These are phyloP conservation scores for Xylaria digitata DNA, from an alignment of 2,329 filamentous ascomycete species.

Conservation along the genomic window DNA sequence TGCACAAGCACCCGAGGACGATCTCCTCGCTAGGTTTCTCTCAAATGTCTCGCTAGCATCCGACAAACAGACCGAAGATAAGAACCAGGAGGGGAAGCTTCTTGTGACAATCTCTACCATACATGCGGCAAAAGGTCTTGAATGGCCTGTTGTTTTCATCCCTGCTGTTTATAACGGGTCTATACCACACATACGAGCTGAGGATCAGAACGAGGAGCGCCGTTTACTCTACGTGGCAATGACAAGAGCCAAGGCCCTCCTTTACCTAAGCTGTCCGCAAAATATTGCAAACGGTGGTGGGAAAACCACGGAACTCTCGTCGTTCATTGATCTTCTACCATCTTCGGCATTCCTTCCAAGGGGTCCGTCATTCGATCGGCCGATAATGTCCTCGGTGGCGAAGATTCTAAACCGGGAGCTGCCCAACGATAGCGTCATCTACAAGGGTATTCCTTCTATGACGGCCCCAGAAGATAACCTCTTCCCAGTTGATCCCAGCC, in stretches of 20 bases:
- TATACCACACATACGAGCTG: slow-evolving; percentile 87
- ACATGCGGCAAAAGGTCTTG: slow-evolving; percentile 92
- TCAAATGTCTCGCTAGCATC: slow-evolving; percentile 89
- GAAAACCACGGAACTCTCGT: slow-evolving; percentile 69
- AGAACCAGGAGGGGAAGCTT: slow-evolving; percentile 65
- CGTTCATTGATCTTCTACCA: slow-evolving; percentile 70
- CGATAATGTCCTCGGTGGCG: slow-evolving; percentile 73
- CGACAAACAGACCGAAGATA: slow-evolving; percentile 75
- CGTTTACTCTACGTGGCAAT: slow-evolving; percentile 94
- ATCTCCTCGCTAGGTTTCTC: slow-evolving; percentile 79
- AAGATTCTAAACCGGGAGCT: slow-evolving; percentile 74
- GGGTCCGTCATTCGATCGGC: slow-evolving; percentile 76
- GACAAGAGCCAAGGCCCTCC: slow-evolving; percentile 87
- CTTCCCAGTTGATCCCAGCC: slow-evolving; percentile 73
- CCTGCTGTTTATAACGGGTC: slow-evolving; percentile 90
- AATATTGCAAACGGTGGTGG: slow-evolving; percentile 70
- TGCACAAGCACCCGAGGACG: slow-evolving; percentile 73
- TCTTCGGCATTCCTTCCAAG: slow-evolving; percentile 57
- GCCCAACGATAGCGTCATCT: slow-evolving; percentile 67
- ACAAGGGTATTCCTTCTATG: slow-evolving; percentile 63
- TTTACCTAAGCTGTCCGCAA: slow-evolving; percentile 86
- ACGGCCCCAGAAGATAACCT: slow-evolving; percentile 72
- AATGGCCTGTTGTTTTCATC: slow-evolving; percentile 96
- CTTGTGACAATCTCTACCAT: slow-evolving; percentile 94
- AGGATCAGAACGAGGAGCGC: slow-evolving; percentile 88